phyloP scores from a whole-genome alignment of 441 rosid species.

The Adansonia madagascariensis region DNA sequence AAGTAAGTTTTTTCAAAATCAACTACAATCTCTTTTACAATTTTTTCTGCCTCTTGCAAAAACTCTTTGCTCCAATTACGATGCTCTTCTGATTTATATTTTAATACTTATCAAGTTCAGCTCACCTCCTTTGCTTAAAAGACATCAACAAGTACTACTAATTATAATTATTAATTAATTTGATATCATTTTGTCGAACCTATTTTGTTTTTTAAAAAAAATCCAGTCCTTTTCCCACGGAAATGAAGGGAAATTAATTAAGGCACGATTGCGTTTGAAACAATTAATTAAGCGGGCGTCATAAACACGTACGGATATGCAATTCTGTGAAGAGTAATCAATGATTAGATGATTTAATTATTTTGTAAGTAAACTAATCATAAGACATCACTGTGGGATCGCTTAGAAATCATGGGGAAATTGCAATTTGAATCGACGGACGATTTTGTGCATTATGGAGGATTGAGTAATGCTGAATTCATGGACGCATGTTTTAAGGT shows the following conservation, averaged over 20 bases:
- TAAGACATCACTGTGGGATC: neutral
- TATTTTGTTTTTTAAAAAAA: no score
- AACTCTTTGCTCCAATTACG: no score
- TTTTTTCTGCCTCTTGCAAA: no score
- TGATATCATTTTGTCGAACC: no score
- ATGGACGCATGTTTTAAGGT: slow-evolving; percentile 5
- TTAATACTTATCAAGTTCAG: no score
- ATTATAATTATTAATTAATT: no score
- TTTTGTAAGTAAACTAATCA: neutral
- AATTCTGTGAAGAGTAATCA: neutral
- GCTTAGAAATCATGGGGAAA: neutral
- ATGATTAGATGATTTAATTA: neutral
- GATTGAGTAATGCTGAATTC: neutral
- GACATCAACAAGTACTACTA: no score
- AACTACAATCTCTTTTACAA: no score
- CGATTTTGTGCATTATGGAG: neutral
- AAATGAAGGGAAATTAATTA: neutral
- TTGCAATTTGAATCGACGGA: neutral
- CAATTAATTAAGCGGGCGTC: neutral
- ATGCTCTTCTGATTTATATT: no score
- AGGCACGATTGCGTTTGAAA: neutral
- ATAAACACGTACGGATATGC: neutral
- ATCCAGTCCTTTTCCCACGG: neutral
- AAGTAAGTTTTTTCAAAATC: no score
- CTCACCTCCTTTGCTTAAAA: no score